These are phyloP conservation scores for Poronia punctata DNA, from an alignment of 495 filamentous ascomycete species.

Conservation along the genomic window DNA sequence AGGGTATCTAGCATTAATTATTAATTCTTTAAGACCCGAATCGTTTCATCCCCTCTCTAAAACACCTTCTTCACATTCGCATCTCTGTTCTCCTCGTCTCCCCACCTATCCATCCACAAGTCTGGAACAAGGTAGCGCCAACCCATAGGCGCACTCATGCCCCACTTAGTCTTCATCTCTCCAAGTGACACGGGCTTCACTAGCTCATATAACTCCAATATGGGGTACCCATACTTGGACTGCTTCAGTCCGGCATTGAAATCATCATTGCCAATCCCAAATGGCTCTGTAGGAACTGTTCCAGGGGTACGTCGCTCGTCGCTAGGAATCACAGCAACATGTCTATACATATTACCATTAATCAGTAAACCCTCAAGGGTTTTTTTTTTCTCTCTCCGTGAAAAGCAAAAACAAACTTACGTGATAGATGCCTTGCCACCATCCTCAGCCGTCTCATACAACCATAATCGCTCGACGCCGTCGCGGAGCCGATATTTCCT, in stretches of 20 bases:
- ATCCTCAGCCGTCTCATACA: constrained; percentile 23
- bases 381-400: too few relatives aligned
- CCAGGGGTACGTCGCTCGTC: constrained; percentile 19
- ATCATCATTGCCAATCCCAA: constrained; percentile 33
- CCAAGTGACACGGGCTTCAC: constrained; percentile 21
- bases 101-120: constrained; percentile 16
- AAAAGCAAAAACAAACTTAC: constrained; percentile 1
- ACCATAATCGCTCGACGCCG: constrained; percentile 18
- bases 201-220: constrained; percentile 27
- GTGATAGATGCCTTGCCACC: constrained; percentile 9
- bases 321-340: constrained; percentile 15
- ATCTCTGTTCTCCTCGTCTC: constrained; percentile 4
- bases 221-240: constrained; percentile 31
- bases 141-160: constrained; percentile 25
- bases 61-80: constrained; percentile 15
- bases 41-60: too few relatives aligned
- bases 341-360: neutral
- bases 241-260: constrained; percentile 32
- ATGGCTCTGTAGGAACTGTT: constrained; percentile 25
- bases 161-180: constrained; percentile 20
- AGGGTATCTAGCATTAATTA: neutral
- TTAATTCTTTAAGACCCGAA: neutral
- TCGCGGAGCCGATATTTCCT: constrained; percentile 31
- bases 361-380: neutral
- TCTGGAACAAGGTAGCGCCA: constrained; percentile 22